These are phyloP conservation scores for Sindora glabra DNA, from an alignment of 306 rosid species.

Conservation along the genomic window DNA sequence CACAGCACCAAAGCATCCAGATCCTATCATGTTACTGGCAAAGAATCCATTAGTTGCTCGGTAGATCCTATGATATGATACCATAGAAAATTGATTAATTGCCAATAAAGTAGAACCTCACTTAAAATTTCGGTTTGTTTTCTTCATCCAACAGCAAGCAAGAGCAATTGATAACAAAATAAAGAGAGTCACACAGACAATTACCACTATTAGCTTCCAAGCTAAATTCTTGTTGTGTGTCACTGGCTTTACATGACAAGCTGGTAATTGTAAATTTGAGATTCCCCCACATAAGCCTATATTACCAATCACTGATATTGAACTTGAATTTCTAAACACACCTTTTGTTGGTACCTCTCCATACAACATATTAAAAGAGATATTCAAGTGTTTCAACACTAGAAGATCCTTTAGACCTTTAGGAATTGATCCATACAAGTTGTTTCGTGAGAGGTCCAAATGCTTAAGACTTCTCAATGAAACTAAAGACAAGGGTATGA, in stretches of 20 bases:
- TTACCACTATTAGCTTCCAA: background rate
- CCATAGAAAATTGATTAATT: background rate
- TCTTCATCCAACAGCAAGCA: background rate
- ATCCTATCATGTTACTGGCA: background rate
- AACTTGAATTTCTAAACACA: background rate
- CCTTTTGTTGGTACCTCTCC: constrained; percentile 5
- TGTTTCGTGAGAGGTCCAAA: constrained; percentile 3
- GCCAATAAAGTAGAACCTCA: background rate
- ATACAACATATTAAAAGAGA: background rate
- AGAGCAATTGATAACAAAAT: background rate
- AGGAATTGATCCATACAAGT: background rate
- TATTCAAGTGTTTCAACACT: background rate
- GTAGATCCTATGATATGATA: constrained; percentile 10
- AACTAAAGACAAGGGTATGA: background rate
- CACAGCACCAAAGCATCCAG: constrained; percentile 12
- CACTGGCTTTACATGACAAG: background rate
- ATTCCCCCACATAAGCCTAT: background rate
- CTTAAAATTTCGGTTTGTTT: background rate
- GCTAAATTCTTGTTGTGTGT: background rate
- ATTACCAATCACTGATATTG: background rate
- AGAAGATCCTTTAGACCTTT: background rate
- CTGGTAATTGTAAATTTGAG: background rate
- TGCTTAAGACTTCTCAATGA: background rate
- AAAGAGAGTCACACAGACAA: background rate
- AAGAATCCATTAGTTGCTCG: background rate